Base-by-base conservation (phyloP, 2,329 filamentous ascomycete genomes). In the Pseudocercospora crystallina region DNA sequence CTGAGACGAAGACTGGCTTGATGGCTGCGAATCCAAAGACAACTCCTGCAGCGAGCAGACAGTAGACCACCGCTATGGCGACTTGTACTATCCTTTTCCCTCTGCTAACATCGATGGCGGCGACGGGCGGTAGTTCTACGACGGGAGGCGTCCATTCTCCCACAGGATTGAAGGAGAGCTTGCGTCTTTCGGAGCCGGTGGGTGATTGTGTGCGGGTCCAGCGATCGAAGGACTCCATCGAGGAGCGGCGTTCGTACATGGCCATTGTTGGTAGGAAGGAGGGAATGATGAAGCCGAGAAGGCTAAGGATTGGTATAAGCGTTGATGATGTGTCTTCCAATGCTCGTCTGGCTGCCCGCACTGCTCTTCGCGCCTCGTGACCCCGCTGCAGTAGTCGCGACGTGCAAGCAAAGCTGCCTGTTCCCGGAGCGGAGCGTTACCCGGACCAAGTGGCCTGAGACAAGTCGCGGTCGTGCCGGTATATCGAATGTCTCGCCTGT, bases 1-100 rank as follows among this genome's bases (percentile, higher is more conserved):
- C 85, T 10, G 76, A 71, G 54, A 91, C 86, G 20, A 95, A 76
- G 8, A 94, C 81, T 0, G 89, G 89, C 67, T 94, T 95, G 60
- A 95, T 76, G 10, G 89, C 89, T 11, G 89, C 89, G 69, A 89
- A 95, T 31, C 89, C 89, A 70, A 94, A 94, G 13, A 94, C 83
- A 35, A 90, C 76, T 1, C 89, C 91, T 4, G 90, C 85, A 5
- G 87, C 83, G 53, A 95, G 78, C 32, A 91, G 79, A 69, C 87
- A 92, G 66, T 87, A 88, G 9, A 88, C 61, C 1, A 89, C 82
- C 5, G 84, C 86, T 40, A 81, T 74, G 35, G 72, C 71, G n/a
- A 91, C 81, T 71, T 92, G 88, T 12, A 80, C 85, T 39, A 82
- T 73, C 56, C 80, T 70, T 63, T 76, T 81, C 51, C 71, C 68